Percentiles rank a stretch among this genome's conserved stretches.
phyloP scores from a whole-genome alignment of 108 stramenopile genomes.

The Cyclostephanos tholiformis region DNA sequence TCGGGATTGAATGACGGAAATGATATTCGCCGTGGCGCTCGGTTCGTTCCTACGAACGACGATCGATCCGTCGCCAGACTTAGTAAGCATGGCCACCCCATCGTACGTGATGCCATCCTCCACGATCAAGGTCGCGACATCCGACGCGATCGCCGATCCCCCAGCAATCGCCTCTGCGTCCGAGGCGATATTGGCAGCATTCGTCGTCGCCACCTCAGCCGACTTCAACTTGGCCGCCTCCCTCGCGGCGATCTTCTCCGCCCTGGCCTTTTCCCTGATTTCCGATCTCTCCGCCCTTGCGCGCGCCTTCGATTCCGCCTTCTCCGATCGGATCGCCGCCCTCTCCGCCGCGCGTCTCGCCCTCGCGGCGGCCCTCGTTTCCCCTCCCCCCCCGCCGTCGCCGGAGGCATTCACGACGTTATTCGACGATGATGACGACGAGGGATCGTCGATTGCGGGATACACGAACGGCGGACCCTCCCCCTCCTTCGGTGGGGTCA shows the following conservation, averaged over 20 bases:
- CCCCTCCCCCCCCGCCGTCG: not conserved
- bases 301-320: constrained; percentile 8
- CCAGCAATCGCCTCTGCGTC: constrained; percentile 12
- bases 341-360: constrained; percentile 26
- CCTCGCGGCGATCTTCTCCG: constrained; percentile 29
- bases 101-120: constrained; percentile 2
- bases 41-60: not conserved
- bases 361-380: constrained; percentile 11
- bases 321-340: not conserved
- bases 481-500: constrained; percentile 37
- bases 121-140: not conserved
- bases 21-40: not conserved
- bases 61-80: not conserved
- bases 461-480: constrained; percentile 44
- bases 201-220: constrained; percentile 28
- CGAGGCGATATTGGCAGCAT: constrained; percentile 8
- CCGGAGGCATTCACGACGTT: too few relatives aligned
- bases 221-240: constrained; percentile 32
- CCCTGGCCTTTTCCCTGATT: constrained; percentile 35
- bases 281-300: constrained; percentile 29
- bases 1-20: constrained; percentile 12
- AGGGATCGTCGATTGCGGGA: not conserved
- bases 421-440: not conserved
- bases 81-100: constrained; percentile 24
- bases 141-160: constrained; percentile 3